A percentile compares a stretch with the other conserved stretches of the same genome.
These are phyloP conservation scores for Lasiosphaeriaceae sp. DNA, from an alignment of 495 filamentous ascomycete species.

Conservation along the genomic window DNA sequence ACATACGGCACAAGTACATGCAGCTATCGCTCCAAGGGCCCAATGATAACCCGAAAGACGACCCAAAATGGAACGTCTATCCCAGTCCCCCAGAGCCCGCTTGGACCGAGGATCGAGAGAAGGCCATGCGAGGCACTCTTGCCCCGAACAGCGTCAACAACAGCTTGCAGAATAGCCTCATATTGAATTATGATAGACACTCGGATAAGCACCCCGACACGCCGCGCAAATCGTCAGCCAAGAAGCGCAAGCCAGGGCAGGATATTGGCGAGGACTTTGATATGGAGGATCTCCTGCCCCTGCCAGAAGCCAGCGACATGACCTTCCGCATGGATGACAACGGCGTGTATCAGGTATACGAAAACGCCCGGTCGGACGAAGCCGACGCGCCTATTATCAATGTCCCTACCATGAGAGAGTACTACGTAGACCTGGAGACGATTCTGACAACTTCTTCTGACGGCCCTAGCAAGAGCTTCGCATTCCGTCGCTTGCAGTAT, in stretches of 20 bases:
- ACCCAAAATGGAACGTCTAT: constrained; percentile 81
- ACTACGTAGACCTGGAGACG: constrained; percentile 90
- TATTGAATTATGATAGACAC: constrained; percentile 40
- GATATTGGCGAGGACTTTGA: constrained; percentile 78
- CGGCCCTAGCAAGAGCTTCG: constrained; percentile 94
- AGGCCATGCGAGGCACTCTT: constrained; percentile 31
- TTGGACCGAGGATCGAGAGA: constrained; percentile 71
- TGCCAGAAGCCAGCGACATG: constrained; percentile 67
- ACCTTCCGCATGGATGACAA: constrained; percentile 72
- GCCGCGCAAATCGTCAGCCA: constrained; percentile 31
- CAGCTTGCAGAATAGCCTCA: constrained; percentile 54
- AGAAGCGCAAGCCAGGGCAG: constrained; percentile 79
- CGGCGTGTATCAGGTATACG: constrained; percentile 89
- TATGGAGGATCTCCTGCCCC: constrained; percentile 67
- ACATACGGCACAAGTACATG: constrained; percentile 87
- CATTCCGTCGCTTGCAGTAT: constrained; percentile 89
- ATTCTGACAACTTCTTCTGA: constrained; percentile 83
- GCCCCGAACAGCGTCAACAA: constrained; percentile 37
- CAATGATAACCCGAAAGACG: constrained; percentile 81
- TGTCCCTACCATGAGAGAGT: constrained; percentile 87
- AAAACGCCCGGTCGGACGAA: constrained; percentile 58
- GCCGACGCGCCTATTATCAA: constrained; percentile 64
- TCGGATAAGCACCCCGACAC: constrained; percentile 14
- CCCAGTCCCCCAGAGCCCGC: constrained; percentile 85
- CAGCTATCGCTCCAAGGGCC: constrained; percentile 76